Conservation (phyloP, 495 filamentous ascomycete species). For the Aspergillus haitiensis region DNA sequence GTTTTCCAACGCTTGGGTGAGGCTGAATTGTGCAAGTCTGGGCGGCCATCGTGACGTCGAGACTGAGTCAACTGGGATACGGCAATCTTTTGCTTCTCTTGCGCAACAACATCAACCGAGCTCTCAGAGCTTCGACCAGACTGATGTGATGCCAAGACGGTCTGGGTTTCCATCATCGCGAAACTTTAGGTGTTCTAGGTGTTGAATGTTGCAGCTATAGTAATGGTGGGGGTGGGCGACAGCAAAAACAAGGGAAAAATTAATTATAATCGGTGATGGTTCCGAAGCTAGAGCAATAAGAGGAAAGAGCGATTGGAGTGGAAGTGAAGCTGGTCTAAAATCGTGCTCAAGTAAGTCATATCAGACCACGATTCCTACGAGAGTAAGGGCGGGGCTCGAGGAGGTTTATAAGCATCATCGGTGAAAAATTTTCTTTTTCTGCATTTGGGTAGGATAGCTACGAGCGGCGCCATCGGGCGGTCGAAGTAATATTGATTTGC, state of each 20-base stretch:
- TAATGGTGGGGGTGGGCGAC: not conserved
- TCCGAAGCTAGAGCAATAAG: not conserved
- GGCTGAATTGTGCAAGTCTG: slow-evolving; percentile 46
- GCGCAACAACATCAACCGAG: slow-evolving; percentile 42
- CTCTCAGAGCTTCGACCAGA: slow-evolving; percentile 43
- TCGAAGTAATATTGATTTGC: slow-evolving; percentile 25
- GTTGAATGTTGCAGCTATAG: not conserved
- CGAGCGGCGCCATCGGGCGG: slow-evolving; percentile 14
- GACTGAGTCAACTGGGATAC: slow-evolving; percentile 22
- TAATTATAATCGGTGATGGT: not conserved
- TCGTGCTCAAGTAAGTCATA: slow-evolving; percentile 11
- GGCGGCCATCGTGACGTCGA: slow-evolving; percentile 20
- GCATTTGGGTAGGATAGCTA: slow-evolving; percentile 13
- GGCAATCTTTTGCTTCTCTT: slow-evolving; percentile 40
- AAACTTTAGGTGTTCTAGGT: not conserved
- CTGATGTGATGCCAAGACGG: slow-evolving; percentile 25
- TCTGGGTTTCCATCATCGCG: slow-evolving; percentile 23
- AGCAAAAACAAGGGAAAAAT: not conserved
- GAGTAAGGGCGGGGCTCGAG: slow-evolving; percentile 13
- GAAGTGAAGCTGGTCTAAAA: not conserved
- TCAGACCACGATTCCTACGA: slow-evolving; percentile 5
- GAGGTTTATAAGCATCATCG: slow-evolving; percentile 26
- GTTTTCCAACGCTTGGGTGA: slow-evolving; percentile 56
- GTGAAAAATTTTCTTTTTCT: slow-evolving; percentile 14
- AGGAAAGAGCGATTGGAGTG: slow-evolving; percentile 9